Conservation (phyloP, 768 basidiomycete species). For the Harrya chromipes region DNA sequence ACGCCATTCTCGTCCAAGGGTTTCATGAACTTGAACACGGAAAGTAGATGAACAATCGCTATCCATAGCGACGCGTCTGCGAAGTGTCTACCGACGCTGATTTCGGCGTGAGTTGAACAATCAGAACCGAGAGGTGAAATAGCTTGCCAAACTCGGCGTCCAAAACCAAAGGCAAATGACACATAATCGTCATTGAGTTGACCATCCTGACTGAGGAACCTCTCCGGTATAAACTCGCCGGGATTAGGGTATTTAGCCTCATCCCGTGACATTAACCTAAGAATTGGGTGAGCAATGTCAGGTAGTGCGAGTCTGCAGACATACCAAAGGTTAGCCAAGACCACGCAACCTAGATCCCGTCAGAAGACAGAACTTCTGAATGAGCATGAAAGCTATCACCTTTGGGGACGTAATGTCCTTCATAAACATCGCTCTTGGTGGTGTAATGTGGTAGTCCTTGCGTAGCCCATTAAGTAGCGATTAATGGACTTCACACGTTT, state of each 20-base stretch:
- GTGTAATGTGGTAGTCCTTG: slow-evolving; percentile 31
- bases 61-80: slow-evolving; percentile 33
- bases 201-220: slow-evolving; percentile 25
- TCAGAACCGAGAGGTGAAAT: background rate
- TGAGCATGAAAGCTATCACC: slow-evolving; percentile 8
- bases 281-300: slow-evolving; percentile 5
- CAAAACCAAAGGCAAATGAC: slow-evolving; percentile 27
- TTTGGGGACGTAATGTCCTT: slow-evolving; percentile 26
- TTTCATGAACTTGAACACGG: slow-evolving; percentile 31
- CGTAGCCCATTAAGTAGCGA: background rate
- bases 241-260: slow-evolving; percentile 26
- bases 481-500: background rate
- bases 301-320: background rate
- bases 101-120: slow-evolving; percentile 1
- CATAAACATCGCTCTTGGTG: slow-evolving; percentile 22
- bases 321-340: slow-evolving; percentile 31
- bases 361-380: slow-evolving; percentile 5
- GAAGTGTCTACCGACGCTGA: slow-evolving; percentile 29
- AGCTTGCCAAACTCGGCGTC: slow-evolving; percentile 28
- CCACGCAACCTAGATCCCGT: slow-evolving; percentile 25
- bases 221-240: slow-evolving; percentile 27
- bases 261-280: slow-evolving; percentile 31
- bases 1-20: slow-evolving; percentile 23
- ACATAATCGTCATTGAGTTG: slow-evolving; percentile 24
- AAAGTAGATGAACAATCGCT: slow-evolving; percentile 29